Base-by-base conservation (phyloP, 345 rosid genomes). In the Populus davidiana region DNA sequence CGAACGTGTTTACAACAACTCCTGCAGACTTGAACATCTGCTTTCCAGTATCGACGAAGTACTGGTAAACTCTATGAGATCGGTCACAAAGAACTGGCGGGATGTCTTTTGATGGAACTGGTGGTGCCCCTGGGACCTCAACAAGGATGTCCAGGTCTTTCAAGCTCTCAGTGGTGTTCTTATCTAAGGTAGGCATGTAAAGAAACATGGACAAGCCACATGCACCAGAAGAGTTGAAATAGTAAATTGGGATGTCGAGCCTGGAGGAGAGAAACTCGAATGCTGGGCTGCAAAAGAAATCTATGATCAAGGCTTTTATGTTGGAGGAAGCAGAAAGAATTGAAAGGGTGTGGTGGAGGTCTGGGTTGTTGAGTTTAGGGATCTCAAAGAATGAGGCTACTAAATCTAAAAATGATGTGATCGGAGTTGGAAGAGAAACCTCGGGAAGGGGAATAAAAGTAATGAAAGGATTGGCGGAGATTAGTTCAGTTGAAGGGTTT, bases 401-500 rank as follows among this genome's bases (percentile, higher is more conserved):
- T 43, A 75, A 82, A 78, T 81, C 81, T 33, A 62, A n/a, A 84
- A 79, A 49, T 27, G 76, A 27, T 75, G 82, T 52, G 81, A 80
- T 27, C 6, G 73, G 76, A 69, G 79, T 0, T 41, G 44, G 75
- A 11, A 81, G 86, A 52, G 81, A 67, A 54, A 78, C 64, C 49
- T 76, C 2, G 17, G 91, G 86, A 64, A 89, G 89, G 67, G 50
- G 84, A 84, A 85, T 85, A 81, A 91, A 87, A 77, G 81, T 77
- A 43, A 90, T 79, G 73, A 90, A 80, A 67, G 91, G 82, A 31
- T 74, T 18, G 80, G 88, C 2, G 10, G 79, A 54, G 36, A 36
- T 5, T 8, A 67, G 5, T n/a, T 66, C 14, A 17, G 56, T 52
- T 36, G 67, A 73, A 5, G 16, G 54, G 18, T 27, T 36, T 1